Base-by-base conservation (phyloP, 306 rosid species). In the Castanea mollissima region DNA sequence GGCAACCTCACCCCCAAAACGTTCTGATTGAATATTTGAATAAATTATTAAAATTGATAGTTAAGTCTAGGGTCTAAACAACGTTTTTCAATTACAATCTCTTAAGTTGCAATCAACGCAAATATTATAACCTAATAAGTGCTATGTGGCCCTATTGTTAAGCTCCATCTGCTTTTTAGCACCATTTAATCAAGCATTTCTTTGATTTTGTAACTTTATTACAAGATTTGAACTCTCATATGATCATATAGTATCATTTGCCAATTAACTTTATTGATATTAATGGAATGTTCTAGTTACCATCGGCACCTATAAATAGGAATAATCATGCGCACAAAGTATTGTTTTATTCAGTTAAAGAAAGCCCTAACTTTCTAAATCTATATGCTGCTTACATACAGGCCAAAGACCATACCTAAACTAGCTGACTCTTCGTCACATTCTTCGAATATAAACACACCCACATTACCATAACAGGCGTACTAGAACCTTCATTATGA, bases 391-490 rank as follows among this genome's bases (percentile, higher is more conserved):
- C 82, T 75, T 69, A 55, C 35, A 54, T 34, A 55, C 32, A 73
- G 74, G 55, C 79, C 76, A 83, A 25, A 41, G 65, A 6, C 86
- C 19, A 70, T 59, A 41, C 46, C 46, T 7, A 41, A 41, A 41
- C 46, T 41, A 41, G 46, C 11, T 88, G 90, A 91, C 79, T 88
- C 77, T 68, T 38, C 74, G 5, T 57, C 34, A 69, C 69, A 73
- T 56, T 71, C 67, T 56, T 82, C 54, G 15, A 49, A 10, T 49
- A 49, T 13, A 49, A 74, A 46, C 14, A 78, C 80, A 78, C 79
- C 92, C 87, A 86, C 73, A 73, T 62, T 25, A 62, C 86, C 88
- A 25, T 68, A 89, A 87, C 56, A 75, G 78, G 90, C 67, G 81
- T 83, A 76, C 83, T 72, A 81, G 81, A 86, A 83, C 13, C 74